A percentile compares a stretch with the other conserved stretches of the same genome.
Evolutionary conservation across 176 grass and related monocot genomes (phyloP).

Genomic region (Triticum urartu): DNA sequence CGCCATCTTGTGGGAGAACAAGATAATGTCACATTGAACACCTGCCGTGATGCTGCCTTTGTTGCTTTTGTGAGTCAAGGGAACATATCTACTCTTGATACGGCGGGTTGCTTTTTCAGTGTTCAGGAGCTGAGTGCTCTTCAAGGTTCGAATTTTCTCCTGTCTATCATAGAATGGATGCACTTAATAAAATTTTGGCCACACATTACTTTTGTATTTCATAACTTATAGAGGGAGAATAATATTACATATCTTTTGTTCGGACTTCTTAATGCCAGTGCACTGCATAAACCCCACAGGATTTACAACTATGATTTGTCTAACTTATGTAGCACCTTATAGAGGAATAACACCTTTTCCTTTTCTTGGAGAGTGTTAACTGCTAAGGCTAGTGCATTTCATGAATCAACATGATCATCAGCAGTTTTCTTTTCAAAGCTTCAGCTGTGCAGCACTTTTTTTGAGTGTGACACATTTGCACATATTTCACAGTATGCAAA

Average conservation of each 20-base stretch:
- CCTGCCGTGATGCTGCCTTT: slow-evolving; percentile 90
- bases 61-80: slow-evolving; percentile 75
- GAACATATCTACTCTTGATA: slow-evolving; percentile 61
- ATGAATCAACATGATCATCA: not conserved
- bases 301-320: not conserved
- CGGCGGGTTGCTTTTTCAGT: slow-evolving; percentile 79
- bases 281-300: not conserved
- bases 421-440: slow-evolving; percentile 8
- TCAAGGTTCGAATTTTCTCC: slow-evolving; percentile 58
- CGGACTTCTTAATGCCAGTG: not conserved
- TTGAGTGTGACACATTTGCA: not conserved
- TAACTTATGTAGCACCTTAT: slow-evolving; percentile 1
- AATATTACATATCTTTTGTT: not conserved
- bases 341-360: not conserved
- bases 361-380: not conserved
- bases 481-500: slow-evolving; percentile 6
- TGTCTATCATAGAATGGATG: slow-evolving; percentile 19
- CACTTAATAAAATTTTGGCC: not conserved
- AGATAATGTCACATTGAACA: slow-evolving; percentile 87
- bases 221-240: not conserved
- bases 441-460: not conserved
- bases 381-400: not conserved
- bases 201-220: not conserved
- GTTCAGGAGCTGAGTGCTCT: slow-evolving; percentile 69
- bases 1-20: slow-evolving; percentile 76